Evolutionary conservation across 2,329 filamentous ascomycete genomes (phyloP).

Genomic region (Aspergillus intermedius): DNA sequence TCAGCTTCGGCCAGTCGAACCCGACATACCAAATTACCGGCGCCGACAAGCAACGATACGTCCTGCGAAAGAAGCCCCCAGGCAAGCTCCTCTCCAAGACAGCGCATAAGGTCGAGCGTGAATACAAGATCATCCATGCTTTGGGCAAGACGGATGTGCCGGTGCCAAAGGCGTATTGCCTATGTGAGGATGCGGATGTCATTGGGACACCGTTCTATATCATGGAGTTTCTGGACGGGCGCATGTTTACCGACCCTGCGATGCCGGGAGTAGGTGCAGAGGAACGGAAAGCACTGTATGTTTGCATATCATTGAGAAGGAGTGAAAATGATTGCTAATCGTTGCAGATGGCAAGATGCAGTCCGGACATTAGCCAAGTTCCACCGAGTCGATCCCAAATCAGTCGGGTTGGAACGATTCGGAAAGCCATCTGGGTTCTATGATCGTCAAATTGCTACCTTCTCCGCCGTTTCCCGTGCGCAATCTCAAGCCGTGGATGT

Average conservation of each 20-base stretch:
- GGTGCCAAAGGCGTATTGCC: slow-evolving; percentile 72
- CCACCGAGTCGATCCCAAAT: slow-evolving; percentile 63
- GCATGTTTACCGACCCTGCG: slow-evolving; percentile 83
- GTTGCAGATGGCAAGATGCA: slow-evolving; percentile 68
- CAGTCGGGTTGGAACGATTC: slow-evolving; percentile 64
- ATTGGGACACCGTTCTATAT: slow-evolving; percentile 93
- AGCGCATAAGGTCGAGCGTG: slow-evolving; percentile 92
- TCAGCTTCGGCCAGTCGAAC: slow-evolving; percentile 95
- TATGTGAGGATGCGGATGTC: slow-evolving; percentile 75
- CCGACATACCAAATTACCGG: slow-evolving; percentile 89
- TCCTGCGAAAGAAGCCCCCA: slow-evolving; percentile 97
- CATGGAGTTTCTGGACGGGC: slow-evolving; percentile 90
- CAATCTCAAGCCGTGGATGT: slow-evolving; percentile 71
- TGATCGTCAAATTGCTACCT: slow-evolving; percentile 75
- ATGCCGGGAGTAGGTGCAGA: slow-evolving; percentile 64
- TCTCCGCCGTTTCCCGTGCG: slow-evolving; percentile 67
- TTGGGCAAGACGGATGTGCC: slow-evolving; percentile 74
- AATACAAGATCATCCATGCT: slow-evolving; percentile 84
- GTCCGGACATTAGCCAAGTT: slow-evolving; percentile 77
- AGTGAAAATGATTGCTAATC: background rate
- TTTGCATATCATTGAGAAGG: slow-evolving; percentile 2
- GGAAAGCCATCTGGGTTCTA: slow-evolving; percentile 76
- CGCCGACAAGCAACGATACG: slow-evolving; percentile 63
- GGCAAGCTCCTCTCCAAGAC: slow-evolving; percentile 87
- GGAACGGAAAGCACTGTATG: slow-evolving; percentile 66